phyloP scores from a whole-genome alignment of 1,284 basidiomycete genomes.

The Naganishia liquefaciens region DNA sequence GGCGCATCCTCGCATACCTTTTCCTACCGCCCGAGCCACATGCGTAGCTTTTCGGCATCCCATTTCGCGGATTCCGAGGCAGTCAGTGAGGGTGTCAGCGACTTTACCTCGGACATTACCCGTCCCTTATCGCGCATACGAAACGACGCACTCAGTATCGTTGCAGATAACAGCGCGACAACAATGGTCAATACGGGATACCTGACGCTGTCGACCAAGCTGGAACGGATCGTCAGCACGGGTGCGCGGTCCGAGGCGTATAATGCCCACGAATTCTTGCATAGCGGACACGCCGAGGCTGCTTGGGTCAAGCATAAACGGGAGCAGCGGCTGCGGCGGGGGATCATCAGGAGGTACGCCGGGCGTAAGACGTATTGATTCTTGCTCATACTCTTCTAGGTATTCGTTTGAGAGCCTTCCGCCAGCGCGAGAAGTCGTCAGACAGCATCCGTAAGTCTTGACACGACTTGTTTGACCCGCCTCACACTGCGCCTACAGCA shows the following conservation, averaged over 20 bases:
- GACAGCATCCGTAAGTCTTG: conserved; percentile 19
- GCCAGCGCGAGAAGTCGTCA: not conserved
- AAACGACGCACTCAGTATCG: not conserved
- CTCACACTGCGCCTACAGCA: not conserved
- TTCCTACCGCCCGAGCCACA: conserved; percentile 7
- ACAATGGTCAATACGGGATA: not conserved
- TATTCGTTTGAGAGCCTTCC: conserved; percentile 17
- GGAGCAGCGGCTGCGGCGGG: not conserved
- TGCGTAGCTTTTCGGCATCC: conserved; percentile 13
- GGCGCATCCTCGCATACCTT: conserved; percentile 8
- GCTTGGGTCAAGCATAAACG: conserved; percentile 3
- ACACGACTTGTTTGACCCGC: not conserved
- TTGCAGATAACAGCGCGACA: not conserved
- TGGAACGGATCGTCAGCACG: conserved; percentile 14
- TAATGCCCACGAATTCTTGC: conserved; percentile 14
- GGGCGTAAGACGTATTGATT: no score
- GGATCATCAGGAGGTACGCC: conserved; percentile 6
- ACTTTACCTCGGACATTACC: conserved; percentile 12
- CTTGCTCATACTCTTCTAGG: not conserved
- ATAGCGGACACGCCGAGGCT: conserved; percentile 10
- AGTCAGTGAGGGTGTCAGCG: conserved; percentile 13
- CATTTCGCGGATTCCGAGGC: conserved; percentile 21
- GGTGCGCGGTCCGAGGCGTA: not conserved
- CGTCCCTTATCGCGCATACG: not conserved
- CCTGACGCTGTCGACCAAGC: not conserved